Percentiles rank a stretch among this genome's conserved stretches.
phyloP scores from a whole-genome alignment of 495 filamentous ascomycete species.

The Hypomontagnella monticulosa region DNA sequence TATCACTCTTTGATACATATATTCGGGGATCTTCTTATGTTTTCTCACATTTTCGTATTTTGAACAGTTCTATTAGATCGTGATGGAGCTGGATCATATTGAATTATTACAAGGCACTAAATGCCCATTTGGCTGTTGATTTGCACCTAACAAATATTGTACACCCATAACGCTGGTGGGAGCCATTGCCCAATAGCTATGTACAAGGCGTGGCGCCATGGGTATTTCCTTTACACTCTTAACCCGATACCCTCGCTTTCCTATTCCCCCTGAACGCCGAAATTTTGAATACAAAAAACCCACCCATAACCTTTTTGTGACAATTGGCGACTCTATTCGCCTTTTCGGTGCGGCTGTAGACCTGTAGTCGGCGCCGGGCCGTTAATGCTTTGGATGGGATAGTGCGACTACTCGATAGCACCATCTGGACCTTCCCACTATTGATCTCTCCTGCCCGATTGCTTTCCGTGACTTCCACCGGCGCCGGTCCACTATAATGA shows the following conservation, averaged over 20 bases:
- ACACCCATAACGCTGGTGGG: too few relatives aligned
- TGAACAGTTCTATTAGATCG: too few relatives aligned
- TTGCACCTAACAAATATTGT: too few relatives aligned
- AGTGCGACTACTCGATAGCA: background rate
- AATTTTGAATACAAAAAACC: background rate
- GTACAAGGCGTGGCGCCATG: background rate
- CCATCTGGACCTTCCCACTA: background rate
- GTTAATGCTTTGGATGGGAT: background rate
- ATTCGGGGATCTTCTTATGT: too few relatives aligned
- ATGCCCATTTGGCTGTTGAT: too few relatives aligned
- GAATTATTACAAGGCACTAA: too few relatives aligned
- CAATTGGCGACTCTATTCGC: background rate
- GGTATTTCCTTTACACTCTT: background rate
- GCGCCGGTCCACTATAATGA: background rate
- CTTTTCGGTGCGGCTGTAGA: background rate
- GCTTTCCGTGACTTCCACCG: background rate
- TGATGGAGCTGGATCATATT: too few relatives aligned
- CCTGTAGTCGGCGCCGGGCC: background rate
- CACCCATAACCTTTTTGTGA: background rate
- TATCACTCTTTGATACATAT: too few relatives aligned
- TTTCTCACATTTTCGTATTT: too few relatives aligned
- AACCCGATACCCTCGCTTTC: constrained; percentile 1
- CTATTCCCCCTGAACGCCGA: constrained; percentile 10
- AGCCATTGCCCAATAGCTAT: background rate
- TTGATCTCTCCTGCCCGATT: too few relatives aligned